Base-by-base conservation (phyloP, 352 stramenopile species). In the Globisporangium megalacanthum region DNA sequence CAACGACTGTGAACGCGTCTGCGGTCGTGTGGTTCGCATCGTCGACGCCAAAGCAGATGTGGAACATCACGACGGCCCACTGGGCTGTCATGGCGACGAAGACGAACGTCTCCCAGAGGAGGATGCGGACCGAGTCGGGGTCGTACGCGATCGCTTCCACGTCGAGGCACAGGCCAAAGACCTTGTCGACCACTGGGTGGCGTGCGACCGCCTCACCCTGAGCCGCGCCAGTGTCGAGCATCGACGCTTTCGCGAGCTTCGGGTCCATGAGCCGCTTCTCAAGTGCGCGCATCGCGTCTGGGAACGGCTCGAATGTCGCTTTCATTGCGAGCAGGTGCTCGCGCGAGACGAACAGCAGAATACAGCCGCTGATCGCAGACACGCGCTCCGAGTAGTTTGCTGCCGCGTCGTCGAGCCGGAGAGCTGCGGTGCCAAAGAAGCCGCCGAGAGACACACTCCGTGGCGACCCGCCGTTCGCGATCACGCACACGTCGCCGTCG, bases 101-200 rank as follows among this genome's bases (percentile, higher is more conserved):
- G 0, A 87, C 20, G 66, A 66, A 89, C 8, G 66, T 74, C 64
- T 89, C 79, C 79, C 79, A 89, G 1, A 54, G 64, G n/a, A 84
- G 51, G 11, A 84, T 73, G 17, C 62, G 35, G 11, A 57, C 57
- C 3, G 76, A 81, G n/a, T 89, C 74, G 3, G 79, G 76, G 29
- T 89, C 77, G 19, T 83, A 77, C 1, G 75, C 65, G 19, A 60
- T 49, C 10, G 59, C 57, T 6, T 10, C 5, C 0, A 70, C 7
- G 33, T 61, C 33, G 15, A 58, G 52, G 15, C 22, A 62, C 20
- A 9, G 11, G 5, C 49, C 19, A 11, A 64, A 45, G 7, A 54
- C 36, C 56, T 47, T 52, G 14, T 62, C 19, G 35, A 51, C 15
- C 11, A 55, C 53, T 0, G 31, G 20, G 14, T 58, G 33, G 7